These are phyloP conservation scores for Wallacemonas sp. DNA, from an alignment of 208 protist genomes.

Conservation along the genomic window DNA sequence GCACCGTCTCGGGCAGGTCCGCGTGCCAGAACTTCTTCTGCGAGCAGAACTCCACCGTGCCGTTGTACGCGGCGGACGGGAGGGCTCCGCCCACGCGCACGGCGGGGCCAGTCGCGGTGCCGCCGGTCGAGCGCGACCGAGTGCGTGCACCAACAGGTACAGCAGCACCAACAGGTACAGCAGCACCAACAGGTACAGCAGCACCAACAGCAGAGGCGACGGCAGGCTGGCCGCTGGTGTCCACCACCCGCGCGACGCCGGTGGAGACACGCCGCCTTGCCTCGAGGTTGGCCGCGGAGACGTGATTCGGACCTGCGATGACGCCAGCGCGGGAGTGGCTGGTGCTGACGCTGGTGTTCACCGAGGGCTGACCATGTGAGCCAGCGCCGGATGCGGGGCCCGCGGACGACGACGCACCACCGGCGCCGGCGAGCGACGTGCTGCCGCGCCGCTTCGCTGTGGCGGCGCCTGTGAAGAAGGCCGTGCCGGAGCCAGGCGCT, in stretches of 20 bases:
- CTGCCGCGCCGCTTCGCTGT: constrained; percentile 6
- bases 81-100: background rate
- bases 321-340: background rate
- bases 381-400: too few species aligned
- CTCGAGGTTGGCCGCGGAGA: background rate
- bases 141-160: too few species aligned
- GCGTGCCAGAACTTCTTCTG: constrained; percentile 13
- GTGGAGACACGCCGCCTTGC: background rate
- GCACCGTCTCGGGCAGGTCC: constrained; percentile 23
- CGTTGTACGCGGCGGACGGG: constrained; percentile 2
- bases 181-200: too few species aligned
- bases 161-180: too few species aligned
- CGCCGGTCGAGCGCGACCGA: background rate
- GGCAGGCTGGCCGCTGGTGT: too few species aligned
- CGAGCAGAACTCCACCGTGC: constrained; percentile 8
- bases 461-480: constrained; percentile 9
- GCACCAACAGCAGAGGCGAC: too few species aligned
- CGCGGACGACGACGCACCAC: background rate
- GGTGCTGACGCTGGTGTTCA: background rate
- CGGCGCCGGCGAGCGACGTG: background rate
- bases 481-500: background rate
- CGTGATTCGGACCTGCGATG: background rate
- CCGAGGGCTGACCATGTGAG: background rate
- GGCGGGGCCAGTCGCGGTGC: background rate
- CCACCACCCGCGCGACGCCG: background rate